Conservation (phyloP, 495 filamentous ascomycete species). For the Daldinia childiae region DNA sequence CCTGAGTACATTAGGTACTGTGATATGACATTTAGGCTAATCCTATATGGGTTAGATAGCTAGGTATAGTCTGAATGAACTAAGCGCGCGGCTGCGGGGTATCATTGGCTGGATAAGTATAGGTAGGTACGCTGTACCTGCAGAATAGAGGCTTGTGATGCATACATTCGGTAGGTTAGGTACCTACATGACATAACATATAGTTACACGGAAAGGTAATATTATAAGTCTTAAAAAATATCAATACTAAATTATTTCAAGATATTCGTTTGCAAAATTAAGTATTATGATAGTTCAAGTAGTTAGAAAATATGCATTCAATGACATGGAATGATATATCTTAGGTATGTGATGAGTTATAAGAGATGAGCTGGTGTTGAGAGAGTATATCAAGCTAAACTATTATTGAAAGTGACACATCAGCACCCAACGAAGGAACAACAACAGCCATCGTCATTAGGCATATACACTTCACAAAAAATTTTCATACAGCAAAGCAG, state of each 20-base stretch:
- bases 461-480: constrained; percentile 1
- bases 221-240: no score
- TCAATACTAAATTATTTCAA: no score
- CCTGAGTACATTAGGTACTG: background rate
- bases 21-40: background rate
- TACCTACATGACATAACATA: no score
- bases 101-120: background rate
- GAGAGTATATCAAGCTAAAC: constrained; percentile 2
- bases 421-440: background rate
- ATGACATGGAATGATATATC: no score
- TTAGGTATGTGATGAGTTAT: background rate
- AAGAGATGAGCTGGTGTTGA: background rate
- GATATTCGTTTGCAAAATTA: no score
- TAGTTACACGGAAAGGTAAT: background rate
- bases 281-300: no score
- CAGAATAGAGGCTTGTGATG: background rate
- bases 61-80: background rate
- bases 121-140: background rate
- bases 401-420: constrained; percentile 6
- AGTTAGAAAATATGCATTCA: no score
- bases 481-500: background rate
- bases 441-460: background rate
- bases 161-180: no score
- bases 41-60: background rate
- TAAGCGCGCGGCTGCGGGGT: background rate